Conservation (phyloP, 2,329 filamentous ascomycete genomes). For the Fusarium hainanense region DNA sequence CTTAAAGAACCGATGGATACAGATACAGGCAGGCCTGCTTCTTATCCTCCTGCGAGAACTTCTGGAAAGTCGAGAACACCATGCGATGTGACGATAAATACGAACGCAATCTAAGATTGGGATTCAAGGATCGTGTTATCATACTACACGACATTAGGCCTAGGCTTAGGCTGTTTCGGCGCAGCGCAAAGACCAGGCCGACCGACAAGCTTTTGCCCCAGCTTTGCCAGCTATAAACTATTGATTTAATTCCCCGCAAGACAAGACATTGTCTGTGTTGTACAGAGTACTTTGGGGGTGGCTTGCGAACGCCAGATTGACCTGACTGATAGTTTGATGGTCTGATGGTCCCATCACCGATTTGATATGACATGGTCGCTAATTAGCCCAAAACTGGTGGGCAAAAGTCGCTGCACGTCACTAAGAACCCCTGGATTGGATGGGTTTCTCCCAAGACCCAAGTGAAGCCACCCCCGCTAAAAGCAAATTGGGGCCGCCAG, state of each 20-base stretch:
- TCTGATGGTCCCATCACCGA: neutral
- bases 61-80: slow-evolving; percentile 8
- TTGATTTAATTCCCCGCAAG: slow-evolving; percentile 29
- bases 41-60: neutral
- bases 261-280: neutral
- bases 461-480: slow-evolving; percentile 38
- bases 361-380: neutral
- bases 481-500: slow-evolving; percentile 34
- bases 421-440: slow-evolving; percentile 24
- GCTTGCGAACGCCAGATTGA: neutral
- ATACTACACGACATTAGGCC: slow-evolving; percentile 8
- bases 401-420: slow-evolving; percentile 10
- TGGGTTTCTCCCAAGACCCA: slow-evolving; percentile 5
- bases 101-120: slow-evolving; percentile 31
- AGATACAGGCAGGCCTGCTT: neutral
- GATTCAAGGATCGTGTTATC: slow-evolving; percentile 21
- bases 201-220: slow-evolving; percentile 38
- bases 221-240: slow-evolving; percentile 18
- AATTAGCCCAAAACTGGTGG: slow-evolving; percentile 13
- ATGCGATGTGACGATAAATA: slow-evolving; percentile 31
- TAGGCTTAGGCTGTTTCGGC: slow-evolving; percentile 32
- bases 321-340: slow-evolving; percentile 2
- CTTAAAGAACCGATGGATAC: neutral
- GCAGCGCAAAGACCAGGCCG: slow-evolving; percentile 20
- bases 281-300: neutral